Percentiles rank a stretch among this genome's conserved stretches.
phyloP scores from a whole-genome alignment of 495 filamentous ascomycete species.

The Hypoxylon fuscum region DNA sequence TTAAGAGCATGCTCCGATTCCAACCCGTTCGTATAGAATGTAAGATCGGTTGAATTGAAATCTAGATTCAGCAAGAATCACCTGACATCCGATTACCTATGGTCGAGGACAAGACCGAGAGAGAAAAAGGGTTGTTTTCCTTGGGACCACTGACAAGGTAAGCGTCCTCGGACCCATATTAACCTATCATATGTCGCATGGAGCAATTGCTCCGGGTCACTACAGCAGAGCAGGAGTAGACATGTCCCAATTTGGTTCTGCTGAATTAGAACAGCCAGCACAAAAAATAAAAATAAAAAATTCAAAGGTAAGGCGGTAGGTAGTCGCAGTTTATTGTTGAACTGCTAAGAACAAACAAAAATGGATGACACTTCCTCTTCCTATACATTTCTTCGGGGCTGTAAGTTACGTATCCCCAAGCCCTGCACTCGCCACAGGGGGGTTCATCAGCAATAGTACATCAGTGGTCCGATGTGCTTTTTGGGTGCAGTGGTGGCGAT shows the following conservation, averaged over 20 bases:
- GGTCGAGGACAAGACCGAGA: too few relatives aligned
- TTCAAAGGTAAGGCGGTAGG: slow-evolving; percentile 33
- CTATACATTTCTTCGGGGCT: slow-evolving; percentile 23
- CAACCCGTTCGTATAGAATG: slow-evolving; percentile 8
- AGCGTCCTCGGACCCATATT: slow-evolving; percentile 44
- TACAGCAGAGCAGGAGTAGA: slow-evolving; percentile 28
- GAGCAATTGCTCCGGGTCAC: slow-evolving; percentile 51
- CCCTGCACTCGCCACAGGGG: slow-evolving; percentile 46
- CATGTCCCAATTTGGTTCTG: slow-evolving; percentile 42
- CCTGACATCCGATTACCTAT: slow-evolving; percentile 16
- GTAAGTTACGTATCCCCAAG: slow-evolving; percentile 46
- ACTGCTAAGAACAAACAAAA: slow-evolving; percentile 38
- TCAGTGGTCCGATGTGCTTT: slow-evolving; percentile 36
- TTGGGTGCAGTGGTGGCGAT: slow-evolving; percentile 37
- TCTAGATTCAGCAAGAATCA: slow-evolving; percentile 30
- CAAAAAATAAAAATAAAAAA: too few relatives aligned
- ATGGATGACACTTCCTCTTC: slow-evolving; percentile 32
- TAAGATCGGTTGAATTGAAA: slow-evolving; percentile 24
- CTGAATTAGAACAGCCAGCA: slow-evolving; percentile 39
- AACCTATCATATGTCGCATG: slow-evolving; percentile 45
- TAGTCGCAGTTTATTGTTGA: slow-evolving; percentile 24
- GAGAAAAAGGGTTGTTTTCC: too few relatives aligned
- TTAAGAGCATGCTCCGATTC: slow-evolving; percentile 14
- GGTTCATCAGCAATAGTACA: slow-evolving; percentile 35
- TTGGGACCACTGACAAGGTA: slow-evolving; percentile 42